Evolutionary conservation across 352 stramenopile genomes (phyloP), one percentile per base, ranked within the genome.

Genomic region (Phytophthora sp.): DNA sequence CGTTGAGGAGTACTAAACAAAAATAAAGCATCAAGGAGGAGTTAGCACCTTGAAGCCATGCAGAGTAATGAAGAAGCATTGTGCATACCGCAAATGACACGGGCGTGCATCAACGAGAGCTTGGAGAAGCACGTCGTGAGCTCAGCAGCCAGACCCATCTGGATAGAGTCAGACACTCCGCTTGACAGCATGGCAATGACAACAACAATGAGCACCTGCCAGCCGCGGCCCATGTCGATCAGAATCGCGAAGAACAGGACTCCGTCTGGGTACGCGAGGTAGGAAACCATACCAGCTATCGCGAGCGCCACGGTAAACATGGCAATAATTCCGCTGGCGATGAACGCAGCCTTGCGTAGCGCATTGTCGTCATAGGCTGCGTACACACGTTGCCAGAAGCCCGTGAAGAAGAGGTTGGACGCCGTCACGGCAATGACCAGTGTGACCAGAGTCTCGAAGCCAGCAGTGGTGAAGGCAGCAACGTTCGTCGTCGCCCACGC

Each of bases 371-470:
- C 78, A 7, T 85, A 79, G 9, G 79, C 82, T 0, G 79, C 63
- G 61, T 85, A 92, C 45, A 91, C 84, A 39, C 85, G 82, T 66
- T 91, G 85, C 85, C 85, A 93, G 55, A 86, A 93, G 53, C 81
- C 85, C 52, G 85, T 91, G 69, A 91, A 89, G 67, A 93, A 93
- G 15, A 93, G 59, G 47, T 88, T 91, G 15, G 82, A 79, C 13
- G 82, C 73, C 9, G 72, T 79, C 4, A 91, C 63, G 15, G 85
- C 84, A 52, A 93, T 89, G 11, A 77, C 71, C 5, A 93, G 73
- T 36, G 85, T 93, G 46, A 93, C 77, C 2, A 93, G 63, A 16
- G 82, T 80, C 68, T 93, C 82, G 47, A 93, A 93, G 38, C 85
- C 85, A 3, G 27, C 47, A 12, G 56, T 71, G 1, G 82, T 91